A percentile compares a stretch with the other conserved stretches of the same genome.
phyloP scores from a whole-genome alignment of 805 yeast genomes.

The Pichia ethanolica region DNA sequence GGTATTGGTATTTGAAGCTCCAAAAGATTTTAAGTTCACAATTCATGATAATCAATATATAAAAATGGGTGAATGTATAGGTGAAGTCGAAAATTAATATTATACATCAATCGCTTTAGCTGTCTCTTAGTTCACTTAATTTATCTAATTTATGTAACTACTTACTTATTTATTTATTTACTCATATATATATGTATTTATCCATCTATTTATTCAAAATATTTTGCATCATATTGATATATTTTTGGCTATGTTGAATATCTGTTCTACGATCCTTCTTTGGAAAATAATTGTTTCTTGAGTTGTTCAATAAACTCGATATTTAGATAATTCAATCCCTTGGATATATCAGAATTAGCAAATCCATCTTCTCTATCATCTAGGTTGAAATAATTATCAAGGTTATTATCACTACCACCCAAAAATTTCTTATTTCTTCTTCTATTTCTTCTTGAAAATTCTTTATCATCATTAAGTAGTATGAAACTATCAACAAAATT shows the following conservation, averaged over 20 bases:
- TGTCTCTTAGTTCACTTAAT: background rate
- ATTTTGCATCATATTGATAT: background rate
- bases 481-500: conserved; percentile 45
- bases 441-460: background rate
- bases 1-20: conserved; percentile 96
- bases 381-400: background rate
- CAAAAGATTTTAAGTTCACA: conserved; percentile 64
- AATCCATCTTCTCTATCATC: background rate
- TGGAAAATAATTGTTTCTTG: conserved; percentile 37
- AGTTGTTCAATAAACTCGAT: conserved; percentile 46
- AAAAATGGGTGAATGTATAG: conserved; percentile 77
- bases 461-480: conserved; percentile 2
- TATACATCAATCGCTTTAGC: too few relatives aligned
- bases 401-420: background rate
- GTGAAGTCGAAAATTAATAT: conserved; percentile 25
- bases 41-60: conserved; percentile 69
- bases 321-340: conserved; percentile 38
- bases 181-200: too few relatives aligned
- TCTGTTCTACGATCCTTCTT: background rate
- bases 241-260: background rate
- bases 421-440: conserved; percentile 10
- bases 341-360: conserved; percentile 5
- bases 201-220: too few relatives aligned
- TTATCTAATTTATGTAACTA: background rate
- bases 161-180: too few relatives aligned